Evolutionary conservation across 768 basidiomycete species (phyloP).

Genomic region (Suillus sp.): DNA sequence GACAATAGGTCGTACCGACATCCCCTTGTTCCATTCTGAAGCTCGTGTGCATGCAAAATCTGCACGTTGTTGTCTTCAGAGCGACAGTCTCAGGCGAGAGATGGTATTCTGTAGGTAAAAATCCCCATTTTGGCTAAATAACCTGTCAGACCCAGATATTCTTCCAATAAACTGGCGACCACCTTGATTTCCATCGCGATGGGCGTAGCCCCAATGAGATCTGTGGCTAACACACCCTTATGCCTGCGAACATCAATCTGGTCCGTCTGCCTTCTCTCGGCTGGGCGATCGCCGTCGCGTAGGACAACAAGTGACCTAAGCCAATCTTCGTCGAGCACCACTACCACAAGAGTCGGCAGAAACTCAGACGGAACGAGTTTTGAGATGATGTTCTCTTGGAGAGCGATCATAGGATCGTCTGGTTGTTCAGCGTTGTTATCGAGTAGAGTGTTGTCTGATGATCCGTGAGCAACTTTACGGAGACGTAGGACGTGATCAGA

Average conservation of each 20-base stretch:
- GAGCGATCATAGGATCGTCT: constrained; percentile 40
- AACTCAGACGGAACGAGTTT: constrained; percentile 61
- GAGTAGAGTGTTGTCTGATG: background rate
- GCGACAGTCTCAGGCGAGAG: constrained; percentile 58
- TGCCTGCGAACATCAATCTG: constrained; percentile 54
- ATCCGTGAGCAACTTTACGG: constrained; percentile 50
- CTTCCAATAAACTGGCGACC: constrained; percentile 16
- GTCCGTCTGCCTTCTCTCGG: constrained; percentile 54
- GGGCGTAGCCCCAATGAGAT: constrained; percentile 64
- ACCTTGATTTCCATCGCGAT: constrained; percentile 94
- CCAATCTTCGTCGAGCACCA: constrained; percentile 56
- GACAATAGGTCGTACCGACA: constrained; percentile 65
- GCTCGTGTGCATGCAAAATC: constrained; percentile 88
- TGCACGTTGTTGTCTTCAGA: constrained; percentile 74
- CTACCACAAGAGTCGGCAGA: constrained; percentile 59
- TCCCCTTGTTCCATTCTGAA: constrained; percentile 41
- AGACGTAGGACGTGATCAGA: constrained; percentile 74
- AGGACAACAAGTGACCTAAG: constrained; percentile 50
- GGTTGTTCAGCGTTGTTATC: background rate
- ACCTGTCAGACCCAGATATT: constrained; percentile 11
- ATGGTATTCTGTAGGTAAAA: constrained; percentile 67
- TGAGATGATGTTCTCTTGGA: constrained; percentile 65
- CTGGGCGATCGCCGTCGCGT: constrained; percentile 56
- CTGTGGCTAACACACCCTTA: constrained; percentile 75
- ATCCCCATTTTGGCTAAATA: constrained; percentile 93